Evolutionary conservation across 78 protist genomes (phyloP), one percentile per base, ranked within the genome.

Genomic region (Dictyostelium firmibasis): DNA sequence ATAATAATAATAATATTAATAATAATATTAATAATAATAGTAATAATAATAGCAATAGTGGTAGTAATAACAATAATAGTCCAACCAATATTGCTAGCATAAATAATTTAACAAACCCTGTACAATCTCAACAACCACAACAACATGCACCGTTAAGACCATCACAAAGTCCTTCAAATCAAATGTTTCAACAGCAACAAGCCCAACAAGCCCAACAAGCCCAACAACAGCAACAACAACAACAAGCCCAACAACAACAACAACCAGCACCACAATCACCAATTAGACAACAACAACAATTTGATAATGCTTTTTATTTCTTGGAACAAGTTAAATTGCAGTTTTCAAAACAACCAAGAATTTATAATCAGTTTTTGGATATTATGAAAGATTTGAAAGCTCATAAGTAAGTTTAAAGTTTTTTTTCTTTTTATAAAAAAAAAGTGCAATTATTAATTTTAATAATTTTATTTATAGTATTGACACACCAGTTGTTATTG

Each of bases 321-420:
- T 92, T 98, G 29, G 98, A 98, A 64, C 93, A 94, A 81, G 99
- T 98, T 78, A 98, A 98, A 96, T 31, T 64, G 60, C 97, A 96
- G 92, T 98, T 98, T 62, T 81, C 86, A 16, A 91, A 95, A 60
- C 95, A 96, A 69, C 98, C 98, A 2, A 81, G 70, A 47, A 96
- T 98, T 31, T 98, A 98, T 97, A 97, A 98, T 92, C 96, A 96
- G 78, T 98, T 98, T 64, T 95, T 98, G 33, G 99, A 98, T 86
- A 97, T 98, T 83, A 97, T 98, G 99, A 97, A 98, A 85, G 99
- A 98, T 86, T 95, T 97, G 91, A 97, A 98, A 95, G 96, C 98
- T 38, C 98, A 97, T 57, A 89, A 81, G 92, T 86, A 86, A n/a
- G 92, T 86, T 27, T 2, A 62, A 62, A 50, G 3, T 60, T 23